Percentiles rank a stretch among this genome's conserved stretches.
These are phyloP conservation scores for Plenodomus tracheiphilus DNA, from an alignment of 2,329 filamentous ascomycete genomes.

Conservation along the genomic window DNA sequence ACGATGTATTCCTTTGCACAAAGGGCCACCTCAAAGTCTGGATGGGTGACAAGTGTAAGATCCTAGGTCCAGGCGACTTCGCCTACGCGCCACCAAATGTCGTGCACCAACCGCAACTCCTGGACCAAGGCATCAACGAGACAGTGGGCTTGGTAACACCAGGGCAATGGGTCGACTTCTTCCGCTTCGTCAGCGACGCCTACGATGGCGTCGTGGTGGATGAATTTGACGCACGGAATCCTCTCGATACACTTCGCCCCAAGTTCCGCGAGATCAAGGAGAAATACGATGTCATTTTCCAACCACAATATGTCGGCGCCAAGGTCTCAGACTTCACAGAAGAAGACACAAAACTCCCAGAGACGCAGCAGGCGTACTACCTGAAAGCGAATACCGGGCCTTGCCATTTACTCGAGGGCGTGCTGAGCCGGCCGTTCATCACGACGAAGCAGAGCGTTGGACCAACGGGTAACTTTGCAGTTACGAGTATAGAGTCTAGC, in stretches of 20 bases:
- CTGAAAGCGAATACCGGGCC: conserved; percentile 24
- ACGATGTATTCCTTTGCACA: conserved; percentile 28
- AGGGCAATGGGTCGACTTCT: conserved; percentile 26
- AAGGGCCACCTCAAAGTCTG: conserved; percentile 21
- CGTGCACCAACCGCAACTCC: conserved; percentile 21
- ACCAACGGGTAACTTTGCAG: conserved; percentile 17
- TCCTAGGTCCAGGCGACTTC: conserved; percentile 23
- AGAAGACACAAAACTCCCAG: conserved; percentile 11
- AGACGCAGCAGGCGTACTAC: conserved; percentile 14
- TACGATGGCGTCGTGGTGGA: conserved; percentile 22
- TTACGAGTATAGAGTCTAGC: conserved; percentile 24
- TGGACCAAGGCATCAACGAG: conserved; percentile 17
- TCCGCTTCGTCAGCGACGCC: conserved; percentile 18
- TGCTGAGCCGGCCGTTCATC: conserved; percentile 19
- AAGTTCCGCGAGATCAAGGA: conserved; percentile 23
- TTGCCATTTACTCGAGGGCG: conserved; percentile 17
- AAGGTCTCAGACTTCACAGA: conserved; percentile 11
- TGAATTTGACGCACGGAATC: conserved; percentile 17
- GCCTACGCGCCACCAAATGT: conserved; percentile 21
- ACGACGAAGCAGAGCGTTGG: conserved; percentile 15
- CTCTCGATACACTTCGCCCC: conserved; percentile 13
- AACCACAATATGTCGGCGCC: conserved; percentile 13
- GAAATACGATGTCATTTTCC: conserved; percentile 23
- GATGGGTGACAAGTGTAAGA: conserved; percentile 19
- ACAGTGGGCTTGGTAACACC: conserved; percentile 22